Conservation (phyloP, 768 basidiomycete species). For the Auricularia sp. region DNA sequence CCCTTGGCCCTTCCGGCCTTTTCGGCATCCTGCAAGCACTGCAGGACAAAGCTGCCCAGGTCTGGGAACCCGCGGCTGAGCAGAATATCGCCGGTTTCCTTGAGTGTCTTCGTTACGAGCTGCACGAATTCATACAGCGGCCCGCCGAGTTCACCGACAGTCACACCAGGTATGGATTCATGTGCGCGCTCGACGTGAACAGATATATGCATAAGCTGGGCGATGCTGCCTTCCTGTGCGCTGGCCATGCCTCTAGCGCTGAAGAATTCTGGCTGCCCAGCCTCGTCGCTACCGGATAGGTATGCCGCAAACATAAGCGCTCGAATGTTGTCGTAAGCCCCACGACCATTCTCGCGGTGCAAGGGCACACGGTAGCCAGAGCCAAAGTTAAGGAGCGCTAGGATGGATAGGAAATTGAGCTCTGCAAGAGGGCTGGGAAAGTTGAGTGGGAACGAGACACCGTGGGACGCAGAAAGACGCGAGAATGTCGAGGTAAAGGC, state of each 20-base stretch:
- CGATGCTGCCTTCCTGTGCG: constrained; percentile 46
- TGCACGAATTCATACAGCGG: constrained; percentile 63
- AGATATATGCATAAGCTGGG: constrained; percentile 61
- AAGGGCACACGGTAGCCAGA: constrained; percentile 71
- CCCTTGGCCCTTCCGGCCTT: constrained; percentile 22
- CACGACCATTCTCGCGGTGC: constrained; percentile 60
- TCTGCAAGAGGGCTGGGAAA: constrained; percentile 66
- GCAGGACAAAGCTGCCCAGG: constrained; percentile 66
- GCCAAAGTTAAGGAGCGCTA: constrained; percentile 74
- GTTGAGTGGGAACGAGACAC: constrained; percentile 66
- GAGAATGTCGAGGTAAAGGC: constrained; percentile 53
- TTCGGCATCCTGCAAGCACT: constrained; percentile 47
- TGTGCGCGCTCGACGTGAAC: constrained; percentile 65
- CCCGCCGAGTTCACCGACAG: constrained; percentile 67
- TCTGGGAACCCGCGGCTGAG: constrained; percentile 49
- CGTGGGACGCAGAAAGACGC: constrained; percentile 53
- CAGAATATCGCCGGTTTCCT: constrained; percentile 63
- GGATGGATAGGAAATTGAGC: constrained; percentile 68
- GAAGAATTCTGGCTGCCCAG: constrained; percentile 40
- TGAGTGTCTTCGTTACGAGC: constrained; percentile 50
- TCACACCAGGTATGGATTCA: constrained; percentile 54
- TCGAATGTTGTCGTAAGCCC: constrained; percentile 77
- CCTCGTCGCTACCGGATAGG: constrained; percentile 48
- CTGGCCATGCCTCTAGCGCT: constrained; percentile 56
- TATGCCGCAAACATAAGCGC: constrained; percentile 64